A percentile compares a stretch with the other conserved stretches of the same genome.
Conservation (phyloP, 257 asterid species). For the Echium plantagineum region DNA sequence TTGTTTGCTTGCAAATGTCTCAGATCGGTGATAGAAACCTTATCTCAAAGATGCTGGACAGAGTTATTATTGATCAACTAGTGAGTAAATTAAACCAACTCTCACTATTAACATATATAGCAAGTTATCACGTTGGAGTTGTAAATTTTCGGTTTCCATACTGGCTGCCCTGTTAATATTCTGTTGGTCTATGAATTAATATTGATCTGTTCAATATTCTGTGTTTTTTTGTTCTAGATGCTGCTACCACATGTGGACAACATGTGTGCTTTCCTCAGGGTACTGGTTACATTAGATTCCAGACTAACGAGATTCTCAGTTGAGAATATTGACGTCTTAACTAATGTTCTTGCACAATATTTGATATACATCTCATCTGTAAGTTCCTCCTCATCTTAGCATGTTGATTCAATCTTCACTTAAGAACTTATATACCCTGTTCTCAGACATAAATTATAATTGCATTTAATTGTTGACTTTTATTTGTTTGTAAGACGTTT, state of each 20-base stretch:
- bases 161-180: background rate
- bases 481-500: too few relatives aligned
- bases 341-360: background rate
- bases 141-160: background rate
- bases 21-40: constrained; percentile 58
- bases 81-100: constrained; percentile 32
- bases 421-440: too few relatives aligned
- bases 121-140: background rate
- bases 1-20: constrained; percentile 45
- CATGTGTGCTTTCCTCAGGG: constrained; percentile 2
- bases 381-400: background rate
- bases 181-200: background rate
- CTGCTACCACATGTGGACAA: background rate
- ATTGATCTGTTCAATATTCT: background rate
- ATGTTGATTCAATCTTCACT: background rate
- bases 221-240: background rate
- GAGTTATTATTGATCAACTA: constrained; percentile 45
- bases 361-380: background rate
- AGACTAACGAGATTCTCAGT: background rate
- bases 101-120: background rate
- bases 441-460: too few relatives aligned
- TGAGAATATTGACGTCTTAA: background rate
- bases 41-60: constrained; percentile 68
- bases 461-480: too few relatives aligned
- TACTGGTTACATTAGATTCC: background rate